Base-by-base conservation (phyloP, 2,329 filamentous ascomycete genomes). In the Cyanodermella asteris region DNA sequence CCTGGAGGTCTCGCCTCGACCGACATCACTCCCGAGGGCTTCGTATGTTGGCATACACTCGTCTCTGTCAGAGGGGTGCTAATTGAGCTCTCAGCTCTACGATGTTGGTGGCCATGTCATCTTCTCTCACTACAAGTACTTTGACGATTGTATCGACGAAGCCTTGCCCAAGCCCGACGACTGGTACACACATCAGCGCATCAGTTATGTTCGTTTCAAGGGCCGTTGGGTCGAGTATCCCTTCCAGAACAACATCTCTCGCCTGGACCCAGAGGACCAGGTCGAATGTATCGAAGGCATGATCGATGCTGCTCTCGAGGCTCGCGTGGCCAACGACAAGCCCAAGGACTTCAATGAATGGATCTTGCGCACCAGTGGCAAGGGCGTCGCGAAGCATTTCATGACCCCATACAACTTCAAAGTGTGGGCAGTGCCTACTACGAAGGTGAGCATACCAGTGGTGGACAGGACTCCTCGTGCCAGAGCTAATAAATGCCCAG, bases 341-440 rank as follows among this genome's bases (percentile, higher is more conserved):
- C 87, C 87, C 41, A 74, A 82, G 61, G 64, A 90, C 59, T 97
- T 97, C 43, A 87, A 97, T 46, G 81, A 97, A 61, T 94, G 82
- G 82, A 94, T 94, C 45, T 50, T 94, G 41, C 72, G 87, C 43
- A 90, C 75, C 60, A 82, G 75, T 57, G 87, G 87, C 42, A 59
- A 67, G 41, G 84, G 84, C 41, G 64, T 97, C 43, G 84, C 82
- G 38, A 71, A 97, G 50, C 64, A 84, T 41, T 97, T 97, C 67
- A 97, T 97, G 87, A 67, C 87, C 42, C 87, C 87, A 27, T 97
- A 97, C 66, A 97, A 97, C 69, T 97, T 73, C 72, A 97, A 97
- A 61, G 87, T 97, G 48, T 97, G 87, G 87, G 87, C 87, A 34
- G 84, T 94, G 41, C 87, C 87, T 31, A 93, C 84, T 28, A 91